Percentiles rank a stretch among this genome's conserved stretches.
Evolutionary conservation across 2,329 filamentous ascomycete species (phyloP).

Genomic region (Fusarium mundagurra): DNA sequence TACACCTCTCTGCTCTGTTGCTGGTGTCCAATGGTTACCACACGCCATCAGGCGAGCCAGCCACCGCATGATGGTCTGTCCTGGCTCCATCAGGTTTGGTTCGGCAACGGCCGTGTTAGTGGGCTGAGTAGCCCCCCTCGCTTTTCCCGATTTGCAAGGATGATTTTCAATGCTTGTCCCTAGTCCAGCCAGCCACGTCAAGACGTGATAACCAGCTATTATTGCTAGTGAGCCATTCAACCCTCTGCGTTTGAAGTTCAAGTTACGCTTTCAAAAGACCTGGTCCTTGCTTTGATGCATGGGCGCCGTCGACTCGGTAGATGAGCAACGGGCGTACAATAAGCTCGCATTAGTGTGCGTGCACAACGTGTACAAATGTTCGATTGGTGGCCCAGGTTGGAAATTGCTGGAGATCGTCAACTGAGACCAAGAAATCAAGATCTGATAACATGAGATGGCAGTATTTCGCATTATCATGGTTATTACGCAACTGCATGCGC

Average conservation of each 20-base stretch:
- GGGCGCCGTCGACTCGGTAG: conserved; percentile 25
- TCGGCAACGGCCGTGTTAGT: conserved; percentile 38
- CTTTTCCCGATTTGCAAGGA: conserved; percentile 27
- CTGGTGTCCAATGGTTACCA: conserved; percentile 4
- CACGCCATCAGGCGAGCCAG: conserved; percentile 31
- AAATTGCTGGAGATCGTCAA: neutral
- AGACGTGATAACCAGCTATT: conserved; percentile 15
- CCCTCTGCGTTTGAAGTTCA: conserved; percentile 1
- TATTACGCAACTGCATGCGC: neutral
- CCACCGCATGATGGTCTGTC: conserved; percentile 34
- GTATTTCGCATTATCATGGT: neutral
- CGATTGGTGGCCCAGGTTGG: neutral
- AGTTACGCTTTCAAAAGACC: conserved; percentile 2
- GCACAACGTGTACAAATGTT: neutral
- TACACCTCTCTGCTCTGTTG: conserved; percentile 18
- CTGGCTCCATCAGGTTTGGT: conserved; percentile 26
- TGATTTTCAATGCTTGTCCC: conserved; percentile 9
- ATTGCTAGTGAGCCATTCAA: neutral
- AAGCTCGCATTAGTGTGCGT: conserved; percentile 16
- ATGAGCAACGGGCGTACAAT: conserved; percentile 17
- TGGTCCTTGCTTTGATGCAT: conserved; percentile 27
- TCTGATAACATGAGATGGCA: neutral
- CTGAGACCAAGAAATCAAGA: neutral
- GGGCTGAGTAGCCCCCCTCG: conserved; percentile 24
- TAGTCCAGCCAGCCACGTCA: conserved; percentile 22